These are phyloP conservation scores for Saccharomyces hybrid DNA, from an alignment of 1,139 yeast species.

Conservation along the genomic window DNA sequence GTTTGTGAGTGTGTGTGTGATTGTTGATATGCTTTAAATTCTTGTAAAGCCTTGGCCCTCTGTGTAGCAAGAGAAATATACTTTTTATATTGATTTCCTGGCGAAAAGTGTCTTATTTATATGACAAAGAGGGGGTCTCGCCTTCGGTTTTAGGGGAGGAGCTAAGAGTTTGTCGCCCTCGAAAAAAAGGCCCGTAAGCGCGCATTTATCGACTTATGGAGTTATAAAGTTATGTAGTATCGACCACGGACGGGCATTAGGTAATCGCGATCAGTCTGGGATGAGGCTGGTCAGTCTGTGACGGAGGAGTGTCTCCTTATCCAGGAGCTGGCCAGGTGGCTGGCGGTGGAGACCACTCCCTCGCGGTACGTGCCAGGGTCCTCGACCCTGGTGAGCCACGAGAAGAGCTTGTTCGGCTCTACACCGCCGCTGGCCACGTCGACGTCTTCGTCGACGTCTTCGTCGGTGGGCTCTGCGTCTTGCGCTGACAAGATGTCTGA, in stretches of 20 bases:
- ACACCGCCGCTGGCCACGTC: background rate
- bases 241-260: background rate
- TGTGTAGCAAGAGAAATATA: background rate
- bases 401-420: conserved; percentile 8
- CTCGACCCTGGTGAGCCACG: conserved; percentile 11
- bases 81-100: background rate
- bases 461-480: background rate
- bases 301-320: background rate
- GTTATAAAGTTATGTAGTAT: background rate
- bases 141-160: background rate
- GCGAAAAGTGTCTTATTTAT: background rate
- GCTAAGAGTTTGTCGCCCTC: background rate
- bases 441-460: background rate
- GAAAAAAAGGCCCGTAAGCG: background rate
- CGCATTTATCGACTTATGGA: background rate
- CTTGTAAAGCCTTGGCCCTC: background rate
- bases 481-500: background rate
- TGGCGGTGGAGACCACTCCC: conserved; percentile 6
- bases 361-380: background rate
- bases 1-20: background rate
- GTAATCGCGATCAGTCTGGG: background rate
- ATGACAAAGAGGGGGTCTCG: background rate
- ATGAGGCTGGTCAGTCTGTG: background rate
- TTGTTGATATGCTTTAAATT: background rate
- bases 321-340: background rate